Base-by-base conservation (phyloP, 805 yeast species). In the Nakazawaea wyomingensis region DNA sequence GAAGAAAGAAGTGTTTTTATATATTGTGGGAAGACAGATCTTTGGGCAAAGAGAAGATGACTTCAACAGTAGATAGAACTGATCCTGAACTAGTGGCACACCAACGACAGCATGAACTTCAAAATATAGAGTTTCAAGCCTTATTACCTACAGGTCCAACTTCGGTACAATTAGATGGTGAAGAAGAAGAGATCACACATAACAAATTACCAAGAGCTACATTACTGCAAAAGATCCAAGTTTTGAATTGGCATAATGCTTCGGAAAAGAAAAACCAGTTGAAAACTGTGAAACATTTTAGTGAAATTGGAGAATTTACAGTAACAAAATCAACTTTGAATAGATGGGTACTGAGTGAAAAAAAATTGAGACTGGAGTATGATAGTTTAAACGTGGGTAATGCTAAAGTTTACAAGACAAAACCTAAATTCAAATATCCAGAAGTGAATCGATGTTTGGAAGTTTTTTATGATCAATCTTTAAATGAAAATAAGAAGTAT, bases 261-360 rank as follows among this genome's bases (percentile, higher is more conserved):
- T 54, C 59, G 24, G 58, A 59, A 19, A 55, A 57, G 16, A 57
- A 54, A 42, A 56, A 63, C 2, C 71, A 67, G 41, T 61, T 60
- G 31, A 50, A 47, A 18, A 64, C 72, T 0, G 68, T 66, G 4
- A 44, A 47, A 4, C 59, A 60, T 48, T 68, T 68, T 50, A 49
- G 53, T 19, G 42, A 44, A 3, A 22, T 56, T 34, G 55, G 54
- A 3, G 53, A 54, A 28, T 68, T 69, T 44, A 49, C 64, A 5
- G 58, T 69, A 3, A 61, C 72, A 0, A 64, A 60, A 46, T 62
- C 71, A 1, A 62, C 66, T 7, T 51, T 66, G 43, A 63, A 63
- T 49, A 54, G 72, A 45, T 68, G 73, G 73, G 53, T 64, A 2
- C 50, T 60, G 30, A 58, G 55, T 16, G 69, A 66, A 41, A 41